These are phyloP conservation scores for Cenchrus purpureus DNA, from an alignment of 176 grass and related monocot genomes.

Conservation along the genomic window DNA sequence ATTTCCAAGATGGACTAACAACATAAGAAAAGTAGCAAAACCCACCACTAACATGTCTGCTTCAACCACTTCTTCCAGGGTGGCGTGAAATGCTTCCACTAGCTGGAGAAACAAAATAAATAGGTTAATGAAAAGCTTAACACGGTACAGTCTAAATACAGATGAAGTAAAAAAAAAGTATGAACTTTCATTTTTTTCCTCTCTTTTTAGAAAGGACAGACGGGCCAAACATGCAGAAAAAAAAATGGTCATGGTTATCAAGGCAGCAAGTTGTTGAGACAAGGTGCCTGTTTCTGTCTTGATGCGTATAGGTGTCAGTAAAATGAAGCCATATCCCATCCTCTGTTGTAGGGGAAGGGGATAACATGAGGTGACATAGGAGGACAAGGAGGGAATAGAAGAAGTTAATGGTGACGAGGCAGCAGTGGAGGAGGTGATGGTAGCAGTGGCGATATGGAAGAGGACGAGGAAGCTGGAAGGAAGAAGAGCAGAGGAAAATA, in stretches of 20 bases:
- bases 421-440: background rate
- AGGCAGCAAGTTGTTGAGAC: background rate
- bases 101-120: conserved; percentile 55
- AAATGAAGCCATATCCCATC: background rate
- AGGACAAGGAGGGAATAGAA: background rate
- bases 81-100: conserved; percentile 97
- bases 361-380: background rate
- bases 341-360: background rate
- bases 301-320: background rate
- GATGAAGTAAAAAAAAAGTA: background rate
- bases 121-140: conserved; percentile 28
- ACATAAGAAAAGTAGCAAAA: conserved; percentile 36
- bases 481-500: background rate
- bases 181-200: background rate
- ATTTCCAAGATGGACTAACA: background rate
- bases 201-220: conserved; percentile 6
- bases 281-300: background rate
- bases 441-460: background rate
- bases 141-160: background rate
- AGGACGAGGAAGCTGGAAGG: background rate
- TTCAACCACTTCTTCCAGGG: conserved; percentile 93
- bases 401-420: background rate
- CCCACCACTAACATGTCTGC: conserved; percentile 98
- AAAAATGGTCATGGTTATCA: background rate
- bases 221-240: background rate